A percentile compares a stretch with the other conserved stretches of the same genome.
Conservation (phyloP, 768 basidiomycete species). For the Rubroboletus pulcherrimus region DNA sequence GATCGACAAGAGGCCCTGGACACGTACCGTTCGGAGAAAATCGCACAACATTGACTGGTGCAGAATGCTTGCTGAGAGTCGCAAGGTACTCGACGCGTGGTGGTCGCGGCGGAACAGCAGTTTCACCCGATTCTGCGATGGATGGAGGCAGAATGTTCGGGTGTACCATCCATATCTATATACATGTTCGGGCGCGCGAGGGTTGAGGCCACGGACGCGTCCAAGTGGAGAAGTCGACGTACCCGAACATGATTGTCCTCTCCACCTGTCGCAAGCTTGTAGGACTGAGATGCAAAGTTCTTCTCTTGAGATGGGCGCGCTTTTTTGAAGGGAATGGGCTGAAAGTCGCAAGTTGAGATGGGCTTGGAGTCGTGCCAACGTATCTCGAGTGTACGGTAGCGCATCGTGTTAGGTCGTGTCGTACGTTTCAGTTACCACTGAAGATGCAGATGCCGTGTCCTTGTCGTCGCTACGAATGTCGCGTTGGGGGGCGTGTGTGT, state of each 20-base stretch:
- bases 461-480: constrained; percentile 8
- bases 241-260: constrained; percentile 97
- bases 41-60: constrained; percentile 92
- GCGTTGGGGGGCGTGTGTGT: constrained; percentile 1
- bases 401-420: constrained; percentile 46
- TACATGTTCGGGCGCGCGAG: constrained; percentile 5
- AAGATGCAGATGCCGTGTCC: neutral
- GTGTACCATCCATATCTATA: constrained; percentile 89
- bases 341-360: constrained; percentile 96
- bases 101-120: constrained; percentile 42
- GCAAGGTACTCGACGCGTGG: constrained; percentile 97
- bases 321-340: constrained; percentile 78
- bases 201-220: constrained; percentile 10
- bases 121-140: constrained; percentile 38
- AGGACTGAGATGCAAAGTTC: constrained; percentile 66
- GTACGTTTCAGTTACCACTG: neutral
- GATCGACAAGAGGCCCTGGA: neutral
- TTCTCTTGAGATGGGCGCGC: constrained; percentile 60
- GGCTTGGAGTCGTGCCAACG: constrained; percentile 96
- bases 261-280: constrained; percentile 90
- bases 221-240: constrained; percentile 35
- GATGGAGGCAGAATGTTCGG: constrained; percentile 79
- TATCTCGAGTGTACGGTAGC: constrained; percentile 88
- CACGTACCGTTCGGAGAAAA: constrained; percentile 88
- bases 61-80: constrained; percentile 88